Conservation (phyloP, 2,329 filamentous ascomycete species). For the Nigrospora oryzae region DNA sequence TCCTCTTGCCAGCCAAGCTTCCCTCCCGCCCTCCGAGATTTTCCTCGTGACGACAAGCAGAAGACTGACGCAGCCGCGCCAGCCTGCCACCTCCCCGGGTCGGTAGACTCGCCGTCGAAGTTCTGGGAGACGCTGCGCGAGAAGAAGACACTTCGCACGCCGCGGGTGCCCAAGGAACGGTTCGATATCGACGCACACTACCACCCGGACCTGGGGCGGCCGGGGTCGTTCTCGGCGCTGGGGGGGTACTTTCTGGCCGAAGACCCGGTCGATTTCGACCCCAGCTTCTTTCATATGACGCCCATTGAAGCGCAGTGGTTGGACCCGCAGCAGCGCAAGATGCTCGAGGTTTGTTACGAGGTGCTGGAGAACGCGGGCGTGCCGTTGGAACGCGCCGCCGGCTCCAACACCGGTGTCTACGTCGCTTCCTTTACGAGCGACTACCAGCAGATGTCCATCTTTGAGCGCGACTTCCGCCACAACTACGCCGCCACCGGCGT, state of each 20-base stretch:
- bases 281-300: slow-evolving; percentile 29
- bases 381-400: slow-evolving; percentile 14
- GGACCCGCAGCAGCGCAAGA: slow-evolving; percentile 32
- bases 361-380: slow-evolving; percentile 28
- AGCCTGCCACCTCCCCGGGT: slow-evolving; percentile 13
- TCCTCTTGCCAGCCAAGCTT: too few relatives aligned
- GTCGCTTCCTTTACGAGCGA: slow-evolving; percentile 14
- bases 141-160: neutral
- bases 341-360: slow-evolving; percentile 31
- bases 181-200: slow-evolving; percentile 13
- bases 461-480: slow-evolving; percentile 16
- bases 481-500: slow-evolving; percentile 21
- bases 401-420: slow-evolving; percentile 18
- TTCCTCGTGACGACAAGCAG: too few relatives aligned
- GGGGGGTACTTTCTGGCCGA: slow-evolving; percentile 12
- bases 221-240: slow-evolving; percentile 7
- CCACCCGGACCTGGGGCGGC: slow-evolving; percentile 8
- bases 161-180: slow-evolving; percentile 2
- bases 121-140: slow-evolving; percentile 9
- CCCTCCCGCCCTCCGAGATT: too few relatives aligned
- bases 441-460: slow-evolving; percentile 16
- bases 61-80: too few relatives aligned
- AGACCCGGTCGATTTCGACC: slow-evolving; percentile 13
- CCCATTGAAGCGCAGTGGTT: slow-evolving; percentile 27
- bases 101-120: slow-evolving; percentile 7